A percentile compares a stretch with the other conserved stretches of the same genome.
Conservation (phyloP, 1,284 basidiomycete species). For the Ganoderma lingzhi region DNA sequence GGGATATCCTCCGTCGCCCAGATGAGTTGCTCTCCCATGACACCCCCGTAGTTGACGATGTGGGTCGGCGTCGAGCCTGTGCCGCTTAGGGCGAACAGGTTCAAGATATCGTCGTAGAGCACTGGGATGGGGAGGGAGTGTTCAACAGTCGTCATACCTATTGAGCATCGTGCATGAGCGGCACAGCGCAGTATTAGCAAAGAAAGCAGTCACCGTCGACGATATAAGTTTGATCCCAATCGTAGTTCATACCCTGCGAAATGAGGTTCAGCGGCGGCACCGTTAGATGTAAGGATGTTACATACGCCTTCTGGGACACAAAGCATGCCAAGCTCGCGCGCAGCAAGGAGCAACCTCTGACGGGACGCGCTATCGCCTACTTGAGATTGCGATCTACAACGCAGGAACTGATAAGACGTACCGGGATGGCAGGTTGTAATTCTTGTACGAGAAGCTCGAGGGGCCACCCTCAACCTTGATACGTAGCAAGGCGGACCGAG, state of each 20-base stretch:
- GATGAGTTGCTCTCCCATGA: constrained; percentile 68
- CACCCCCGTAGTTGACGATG: constrained; percentile 76
- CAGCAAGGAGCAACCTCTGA: constrained; percentile 68
- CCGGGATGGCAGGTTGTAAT: constrained; percentile 75
- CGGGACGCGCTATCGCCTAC: constrained; percentile 61
- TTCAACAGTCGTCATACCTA: constrained; percentile 83
- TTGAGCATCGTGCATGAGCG: background rate
- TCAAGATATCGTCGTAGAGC: constrained; percentile 74
- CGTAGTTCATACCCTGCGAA: constrained; percentile 70
- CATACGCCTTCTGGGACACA: constrained; percentile 74
- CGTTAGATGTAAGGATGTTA: constrained; percentile 9
- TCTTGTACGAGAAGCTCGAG: constrained; percentile 77
- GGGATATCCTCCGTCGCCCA: constrained; percentile 73
- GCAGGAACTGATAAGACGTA: constrained; percentile 37
- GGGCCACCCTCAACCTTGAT: constrained; percentile 78
- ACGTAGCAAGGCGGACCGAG: constrained; percentile 66
- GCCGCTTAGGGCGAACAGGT: constrained; percentile 67
- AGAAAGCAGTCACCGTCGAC: constrained; percentile 60
- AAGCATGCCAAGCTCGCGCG: constrained; percentile 69
- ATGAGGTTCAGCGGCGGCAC: constrained; percentile 1
- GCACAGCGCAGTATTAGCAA: background rate
- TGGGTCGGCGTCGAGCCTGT: constrained; percentile 80
- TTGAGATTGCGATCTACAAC: constrained; percentile 2
- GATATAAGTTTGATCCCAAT: constrained; percentile 81
- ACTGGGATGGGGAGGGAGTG: constrained; percentile 70